Base-by-base conservation (phyloP, 495 filamentous ascomycete species). In the Parmelia sp. region DNA sequence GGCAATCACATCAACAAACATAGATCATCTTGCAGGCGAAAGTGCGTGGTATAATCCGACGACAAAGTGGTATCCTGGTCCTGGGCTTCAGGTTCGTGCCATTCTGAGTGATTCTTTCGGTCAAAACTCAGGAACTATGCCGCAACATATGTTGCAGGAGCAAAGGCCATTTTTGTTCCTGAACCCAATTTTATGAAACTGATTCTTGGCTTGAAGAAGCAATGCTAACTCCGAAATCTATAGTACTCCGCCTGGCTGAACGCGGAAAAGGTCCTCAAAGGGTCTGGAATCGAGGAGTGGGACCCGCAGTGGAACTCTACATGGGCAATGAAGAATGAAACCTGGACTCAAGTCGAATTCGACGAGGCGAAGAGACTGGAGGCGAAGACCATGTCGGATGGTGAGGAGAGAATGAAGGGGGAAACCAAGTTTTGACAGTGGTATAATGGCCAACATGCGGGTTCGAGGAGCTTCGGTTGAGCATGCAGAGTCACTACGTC, bases 191-290 rank as follows among this genome's bases (percentile, higher is more conserved):
- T n/a, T n/a, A n/a, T n/a, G n/a, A n/a, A n/a, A n/a, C n/a, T n/a
- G n/a, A n/a, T n/a, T n/a, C n/a, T n/a, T n/a, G n/a, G n/a, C n/a
- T n/a, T n/a, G n/a, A n/a, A n/a, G n/a, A n/a, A n/a, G n/a, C n/a
- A n/a, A n/a, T n/a, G n/a, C n/a, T n/a, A n/a, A n/a, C n/a, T n/a
- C n/a, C n/a, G n/a, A n/a, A n/a, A n/a, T 4, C 23, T 68, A 39
- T 63, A 65, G 57, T 65, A 65, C 51, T 65, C 62, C 19, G 66
- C 66, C 5, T 51, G 66, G 10, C 19, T 44, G 4, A 68, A 68
- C 47, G 66, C 66, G 23, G 35, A 55, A 9, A 62, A 42, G 15
- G 51, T 61, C 3, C 31, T 65, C 14, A 14, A 62, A 6, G 66
- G 66, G 4, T 36, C 47, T 3, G 45, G 42, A 19, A 27, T 45